These are phyloP conservation scores for Letharia columbiana DNA, from an alignment of 495 filamentous ascomycete genomes.

Conservation along the genomic window DNA sequence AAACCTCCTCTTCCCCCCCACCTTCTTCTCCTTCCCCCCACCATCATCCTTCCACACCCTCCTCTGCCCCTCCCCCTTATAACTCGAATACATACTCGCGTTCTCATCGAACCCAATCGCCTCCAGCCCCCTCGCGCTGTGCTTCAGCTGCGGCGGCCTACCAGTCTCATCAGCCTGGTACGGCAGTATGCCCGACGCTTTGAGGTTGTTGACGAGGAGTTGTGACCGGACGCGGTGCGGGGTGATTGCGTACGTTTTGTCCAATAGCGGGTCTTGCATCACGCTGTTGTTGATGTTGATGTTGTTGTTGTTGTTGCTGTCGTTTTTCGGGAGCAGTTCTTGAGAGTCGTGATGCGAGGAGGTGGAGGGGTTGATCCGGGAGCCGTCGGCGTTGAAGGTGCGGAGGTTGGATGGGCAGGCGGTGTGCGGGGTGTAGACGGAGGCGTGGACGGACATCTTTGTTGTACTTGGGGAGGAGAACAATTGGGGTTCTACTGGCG, in stretches of 20 bases:
- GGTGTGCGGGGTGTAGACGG: not conserved
- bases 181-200: not conserved
- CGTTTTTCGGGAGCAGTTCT: not conserved
- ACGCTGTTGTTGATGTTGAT: not conserved
- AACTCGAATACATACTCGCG: constrained; percentile 11
- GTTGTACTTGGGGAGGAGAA: not conserved
- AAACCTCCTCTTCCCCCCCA: constrained; percentile 36
- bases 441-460: not conserved
- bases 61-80: constrained; percentile 1
- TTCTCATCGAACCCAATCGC: constrained; percentile 16
- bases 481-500: not conserved
- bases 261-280: not conserved
- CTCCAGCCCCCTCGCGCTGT: constrained; percentile 17
- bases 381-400: not conserved
- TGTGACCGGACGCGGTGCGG: not conserved
- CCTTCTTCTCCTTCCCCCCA: constrained; percentile 26
- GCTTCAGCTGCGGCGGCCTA: constrained; percentile 1
- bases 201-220: not conserved
- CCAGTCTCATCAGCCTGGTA: not conserved
- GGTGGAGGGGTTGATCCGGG: not conserved
- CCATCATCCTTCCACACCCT: constrained; percentile 23
- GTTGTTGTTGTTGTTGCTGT: not conserved
- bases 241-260: not conserved
- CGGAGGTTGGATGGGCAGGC: not conserved
- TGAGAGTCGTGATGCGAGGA: not conserved